Evolutionary conservation across 2,329 filamentous ascomycete species (phyloP).

Genomic region (Dothistroma septosporum): DNA sequence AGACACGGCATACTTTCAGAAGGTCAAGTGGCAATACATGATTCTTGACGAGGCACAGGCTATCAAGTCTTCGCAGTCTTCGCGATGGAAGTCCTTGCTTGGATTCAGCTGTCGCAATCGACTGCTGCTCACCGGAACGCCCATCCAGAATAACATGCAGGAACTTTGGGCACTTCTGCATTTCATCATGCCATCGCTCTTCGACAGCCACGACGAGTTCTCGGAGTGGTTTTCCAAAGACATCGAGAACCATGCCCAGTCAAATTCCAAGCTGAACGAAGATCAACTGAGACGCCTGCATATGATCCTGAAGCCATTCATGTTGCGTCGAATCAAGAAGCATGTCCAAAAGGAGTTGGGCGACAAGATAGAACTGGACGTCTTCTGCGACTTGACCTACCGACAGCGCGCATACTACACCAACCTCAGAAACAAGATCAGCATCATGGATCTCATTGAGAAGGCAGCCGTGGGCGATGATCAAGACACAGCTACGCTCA

Average conservation of each 20-base stretch:
- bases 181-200: conserved; percentile 99
- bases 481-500: conserved; percentile 88
- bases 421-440: conserved; percentile 93
- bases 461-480: conserved; percentile 94
- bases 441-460: conserved; percentile 96
- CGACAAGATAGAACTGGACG: conserved; percentile 95
- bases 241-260: conserved; percentile 97
- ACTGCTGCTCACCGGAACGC: conserved; percentile 88
- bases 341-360: conserved; percentile 98
- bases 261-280: conserved; percentile 98
- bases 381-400: conserved; percentile 96
- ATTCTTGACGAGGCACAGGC: conserved; percentile 97
- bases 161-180: conserved; percentile 95
- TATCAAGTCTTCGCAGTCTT: conserved; percentile 96
- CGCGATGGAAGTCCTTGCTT: conserved; percentile 91
- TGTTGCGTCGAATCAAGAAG: conserved; percentile 99
- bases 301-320: conserved; percentile 99
- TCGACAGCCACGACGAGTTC: conserved; percentile 89
- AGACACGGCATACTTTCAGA: conserved; percentile 96
- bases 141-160: conserved; percentile 99
- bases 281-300: conserved; percentile 94
- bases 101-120: conserved; percentile 94
- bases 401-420: conserved; percentile 90
- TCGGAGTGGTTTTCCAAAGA: conserved; percentile 94
- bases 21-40: conserved; percentile 99